These are phyloP conservation scores for Cylindrodendrum hubeiense DNA, from an alignment of 2,329 filamentous ascomycete genomes.

Conservation along the genomic window DNA sequence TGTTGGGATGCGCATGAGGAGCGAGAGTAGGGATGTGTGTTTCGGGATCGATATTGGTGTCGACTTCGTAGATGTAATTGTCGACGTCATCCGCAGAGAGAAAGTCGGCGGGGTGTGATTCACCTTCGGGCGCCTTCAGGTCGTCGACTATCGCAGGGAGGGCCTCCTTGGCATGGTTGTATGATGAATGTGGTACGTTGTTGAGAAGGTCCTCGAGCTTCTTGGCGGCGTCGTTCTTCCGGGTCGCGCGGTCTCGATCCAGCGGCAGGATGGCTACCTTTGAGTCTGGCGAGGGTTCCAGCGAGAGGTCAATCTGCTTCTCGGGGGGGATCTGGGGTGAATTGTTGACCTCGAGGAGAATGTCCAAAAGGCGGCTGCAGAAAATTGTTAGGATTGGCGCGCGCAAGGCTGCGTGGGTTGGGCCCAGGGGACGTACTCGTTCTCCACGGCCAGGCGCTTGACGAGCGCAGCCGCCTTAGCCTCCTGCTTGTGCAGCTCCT, in stretches of 20 bases:
- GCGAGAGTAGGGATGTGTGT: conserved; percentile 64
- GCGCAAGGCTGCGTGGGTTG: conserved; percentile 15
- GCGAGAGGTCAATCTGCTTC: conserved; percentile 79
- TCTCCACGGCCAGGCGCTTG: conserved; percentile 88
- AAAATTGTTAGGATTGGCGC: conserved; percentile 31
- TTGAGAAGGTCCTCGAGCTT: conserved; percentile 63
- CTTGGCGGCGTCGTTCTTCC: conserved; percentile 59
- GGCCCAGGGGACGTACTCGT: conserved; percentile 75
- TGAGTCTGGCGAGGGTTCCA: conserved; percentile 58
- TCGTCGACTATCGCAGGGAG: conserved; percentile 69
- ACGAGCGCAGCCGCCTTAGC: conserved; percentile 84
- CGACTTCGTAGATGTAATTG: conserved; percentile 77
- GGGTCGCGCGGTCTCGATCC: conserved; percentile 51
- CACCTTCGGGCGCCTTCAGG: conserved; percentile 62
- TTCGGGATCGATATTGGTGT: conserved; percentile 61
- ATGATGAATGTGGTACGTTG: conserved; percentile 65
- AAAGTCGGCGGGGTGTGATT: conserved; percentile 72
- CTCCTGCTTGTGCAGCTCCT: conserved; percentile 84
- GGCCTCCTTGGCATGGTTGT: conserved; percentile 69
- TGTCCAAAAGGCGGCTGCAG: conserved; percentile 84
- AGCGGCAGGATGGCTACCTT: conserved; percentile 48
- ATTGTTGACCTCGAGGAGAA: conserved; percentile 91
- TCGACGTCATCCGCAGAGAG: conserved; percentile 78
- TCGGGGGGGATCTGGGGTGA: conserved; percentile 81
- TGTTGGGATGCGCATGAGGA: conserved; percentile 57